Conservation (phyloP, 805 yeast genomes). For the Lipomyces yamanashiensis region DNA sequence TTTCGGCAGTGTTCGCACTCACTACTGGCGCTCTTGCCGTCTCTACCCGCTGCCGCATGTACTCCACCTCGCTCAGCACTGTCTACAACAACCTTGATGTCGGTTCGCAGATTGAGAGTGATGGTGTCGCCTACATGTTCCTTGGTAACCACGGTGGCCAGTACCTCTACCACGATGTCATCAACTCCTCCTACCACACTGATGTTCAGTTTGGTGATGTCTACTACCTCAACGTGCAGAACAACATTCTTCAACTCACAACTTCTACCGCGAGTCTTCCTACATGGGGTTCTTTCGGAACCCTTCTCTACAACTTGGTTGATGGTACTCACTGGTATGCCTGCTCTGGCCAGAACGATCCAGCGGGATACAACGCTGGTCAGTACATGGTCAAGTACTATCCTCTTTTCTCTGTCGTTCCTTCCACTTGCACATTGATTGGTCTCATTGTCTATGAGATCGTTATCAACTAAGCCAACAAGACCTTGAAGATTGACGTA, state of each 20-base stretch:
- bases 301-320: not conserved
- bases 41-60: not conserved
- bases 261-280: not conserved
- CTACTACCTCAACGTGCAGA: not conserved
- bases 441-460: not conserved
- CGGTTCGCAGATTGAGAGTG: slow-evolving; percentile 2
- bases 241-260: not conserved
- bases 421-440: not conserved
- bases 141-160: slow-evolving; percentile 4
- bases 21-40: not conserved
- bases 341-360: slow-evolving; percentile 3
- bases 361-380: not conserved
- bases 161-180: not conserved
- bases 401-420: not conserved
- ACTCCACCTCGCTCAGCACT: not conserved
- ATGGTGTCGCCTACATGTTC: not conserved
- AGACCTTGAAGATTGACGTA: not conserved
- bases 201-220: not conserved
- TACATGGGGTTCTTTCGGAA: not conserved
- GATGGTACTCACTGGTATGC: not conserved
- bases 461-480: not conserved
- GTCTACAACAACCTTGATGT: not conserved
- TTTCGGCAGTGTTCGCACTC: slow-evolving; percentile 2
- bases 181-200: not conserved
- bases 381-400: slow-evolving; percentile 2